Base-by-base conservation (phyloP, 2,329 filamentous ascomycete species). In the Trichocomaceae sp. region DNA sequence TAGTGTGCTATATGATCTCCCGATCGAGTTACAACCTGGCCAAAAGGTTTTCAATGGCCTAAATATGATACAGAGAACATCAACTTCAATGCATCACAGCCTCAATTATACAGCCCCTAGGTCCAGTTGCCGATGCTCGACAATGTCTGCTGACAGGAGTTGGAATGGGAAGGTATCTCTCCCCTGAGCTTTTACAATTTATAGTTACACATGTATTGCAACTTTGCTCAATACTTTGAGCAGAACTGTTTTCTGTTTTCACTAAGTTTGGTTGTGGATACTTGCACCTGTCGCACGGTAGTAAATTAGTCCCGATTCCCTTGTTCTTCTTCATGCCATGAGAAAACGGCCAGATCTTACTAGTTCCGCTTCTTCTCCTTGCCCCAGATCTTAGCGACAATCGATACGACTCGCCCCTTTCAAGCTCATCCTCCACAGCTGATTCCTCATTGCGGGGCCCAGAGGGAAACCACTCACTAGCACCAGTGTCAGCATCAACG, bases 331-430 rank as follows among this genome's bases (percentile, higher is more conserved):
- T 9, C 6, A 17, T 29, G 10, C 7, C 15, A 12, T 7, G 19
- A 23, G n/a, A 47, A 2, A 7, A 26, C 12, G 22, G 19, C 22
- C 39, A 42, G 9, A 3, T 20, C 48, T 53, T 42, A 31, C 48
- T 53, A 44, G 49, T 56, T 35, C 39, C 50, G 31, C 55, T 57
- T 23, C 52, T 52, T 33, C 50, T 57, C 55, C 57, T 57, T 37
- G 49, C 54, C 33, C 20, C 37, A 12, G 51, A 46, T 22, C 52
- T 54, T 9, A 45, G 41, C 20, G 49, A 47, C 29, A 59, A 63
- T 55, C 72, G 70, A 60, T 72, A 69, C 31, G 64, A 63, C 58
- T 74, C 72, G 5, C 73, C 73, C 50, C 72, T 65, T 56, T 76
- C 73, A 45, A 75, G 47, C 37, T 70, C 67, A 60, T 71, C 70